Conservation (phyloP, 495 filamentous ascomycete species). For the Parathielavia hyrcaniae region DNA sequence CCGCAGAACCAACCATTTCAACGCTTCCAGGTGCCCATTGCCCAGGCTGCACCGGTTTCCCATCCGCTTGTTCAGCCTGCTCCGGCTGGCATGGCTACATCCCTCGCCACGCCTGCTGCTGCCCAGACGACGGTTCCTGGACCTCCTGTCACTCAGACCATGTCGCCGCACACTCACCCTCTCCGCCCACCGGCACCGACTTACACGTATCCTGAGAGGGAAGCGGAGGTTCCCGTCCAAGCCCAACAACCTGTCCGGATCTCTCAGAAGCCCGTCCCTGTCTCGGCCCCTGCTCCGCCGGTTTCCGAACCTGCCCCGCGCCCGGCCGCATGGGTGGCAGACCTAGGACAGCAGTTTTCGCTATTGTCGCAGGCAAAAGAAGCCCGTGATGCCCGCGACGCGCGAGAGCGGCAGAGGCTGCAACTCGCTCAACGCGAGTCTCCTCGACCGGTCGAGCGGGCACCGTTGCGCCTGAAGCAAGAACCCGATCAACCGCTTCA, state of each 20-base stretch:
- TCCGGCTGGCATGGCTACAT: constrained; percentile 14
- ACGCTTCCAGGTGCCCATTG: constrained; percentile 42
- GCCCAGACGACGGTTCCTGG: constrained; percentile 12
- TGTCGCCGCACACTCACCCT: constrained; percentile 37
- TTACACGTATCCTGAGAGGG: constrained; percentile 30
- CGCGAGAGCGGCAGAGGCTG: constrained; percentile 29
- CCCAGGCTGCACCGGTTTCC: constrained; percentile 28
- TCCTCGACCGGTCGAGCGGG: constrained; percentile 27
- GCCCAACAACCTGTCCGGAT: constrained; percentile 24
- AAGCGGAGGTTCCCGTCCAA: constrained; percentile 25
- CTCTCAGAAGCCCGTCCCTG: constrained; percentile 24
- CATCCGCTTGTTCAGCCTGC: constrained; percentile 24
- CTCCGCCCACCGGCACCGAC: constrained; percentile 34
- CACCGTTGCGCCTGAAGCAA: constrained; percentile 39
- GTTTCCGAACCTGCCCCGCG: constrained; percentile 27
- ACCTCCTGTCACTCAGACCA: constrained; percentile 29
- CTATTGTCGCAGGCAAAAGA: constrained; percentile 23
- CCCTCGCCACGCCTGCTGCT: constrained; percentile 15
- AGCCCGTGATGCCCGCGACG: constrained; percentile 18
- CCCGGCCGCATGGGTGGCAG: constrained; percentile 23
- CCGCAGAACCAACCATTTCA: constrained; percentile 30
- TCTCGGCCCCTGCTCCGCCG: constrained; percentile 19
- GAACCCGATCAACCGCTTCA: constrained; percentile 38
- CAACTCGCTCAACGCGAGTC: constrained; percentile 30
- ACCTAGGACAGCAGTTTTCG: constrained; percentile 21